Conservation (phyloP, 2,329 filamentous ascomycete species). For the Trichoderma pleuroti region DNA sequence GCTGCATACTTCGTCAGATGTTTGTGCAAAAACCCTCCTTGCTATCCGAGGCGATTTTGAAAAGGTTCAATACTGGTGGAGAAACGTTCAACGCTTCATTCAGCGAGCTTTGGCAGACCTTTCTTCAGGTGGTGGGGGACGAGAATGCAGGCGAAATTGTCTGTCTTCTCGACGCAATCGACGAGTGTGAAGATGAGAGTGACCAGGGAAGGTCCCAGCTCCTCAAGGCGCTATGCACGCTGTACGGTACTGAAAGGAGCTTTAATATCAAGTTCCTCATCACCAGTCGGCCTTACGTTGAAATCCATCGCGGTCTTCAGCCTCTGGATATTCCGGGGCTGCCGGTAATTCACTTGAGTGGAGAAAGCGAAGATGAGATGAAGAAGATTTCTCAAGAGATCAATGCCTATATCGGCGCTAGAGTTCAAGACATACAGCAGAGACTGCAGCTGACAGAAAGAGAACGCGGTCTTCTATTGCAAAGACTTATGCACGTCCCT, state of each 20-base stretch:
- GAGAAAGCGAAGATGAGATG: conserved; percentile 21
- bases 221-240: not conserved
- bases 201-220: not conserved
- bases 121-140: not conserved
- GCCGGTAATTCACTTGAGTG: conserved; percentile 23
- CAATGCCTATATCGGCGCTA: conserved; percentile 21
- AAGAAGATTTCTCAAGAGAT: conserved; percentile 25
- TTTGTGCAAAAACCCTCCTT: not conserved
- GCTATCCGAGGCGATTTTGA: not conserved
- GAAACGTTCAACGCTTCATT: not conserved
- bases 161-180: not conserved
- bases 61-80: not conserved
- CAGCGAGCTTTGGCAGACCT: not conserved
- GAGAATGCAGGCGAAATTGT: not conserved
- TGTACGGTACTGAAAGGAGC: not conserved
- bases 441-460: not conserved
- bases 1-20: not conserved
- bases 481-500: conserved; percentile 18
- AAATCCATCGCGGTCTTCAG: conserved; percentile 26
- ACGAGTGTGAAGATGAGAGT: not conserved
- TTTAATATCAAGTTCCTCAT: conserved; percentile 36
- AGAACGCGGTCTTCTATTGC: conserved; percentile 19
- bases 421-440: conserved; percentile 9
- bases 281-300: conserved; percentile 31
- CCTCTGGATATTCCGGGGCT: not conserved